Base-by-base conservation (phyloP, 768 basidiomycete species). In the Lentinula aciculospora region DNA sequence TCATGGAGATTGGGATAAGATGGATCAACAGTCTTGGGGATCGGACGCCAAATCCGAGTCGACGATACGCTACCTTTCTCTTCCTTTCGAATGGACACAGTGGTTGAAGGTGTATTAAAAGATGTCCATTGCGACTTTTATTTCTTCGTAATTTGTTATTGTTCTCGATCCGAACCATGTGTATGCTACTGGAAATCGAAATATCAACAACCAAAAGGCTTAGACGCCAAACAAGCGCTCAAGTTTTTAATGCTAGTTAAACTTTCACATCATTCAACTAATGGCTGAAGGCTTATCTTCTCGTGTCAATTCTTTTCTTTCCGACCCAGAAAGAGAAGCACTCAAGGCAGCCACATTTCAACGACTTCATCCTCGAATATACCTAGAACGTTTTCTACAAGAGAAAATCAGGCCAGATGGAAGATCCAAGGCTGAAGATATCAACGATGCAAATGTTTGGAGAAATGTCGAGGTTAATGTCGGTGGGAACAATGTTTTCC, bases 371-470 rank as follows among this genome's bases (percentile, higher is more conserved):
- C 96, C 97, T 1, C 81, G 82, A 31, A 81, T 84, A 4, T 98
- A 98, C 68, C 83, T 98, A 46, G 86, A 92, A 63, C 81, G 89
- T 6, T 98, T 97, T 65, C 72, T 98, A 17, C 75, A 80, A 1
- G 86, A 96, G 66, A 76, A 83, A 7, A 76, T 89, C 57, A 72
- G 97, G 55, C 92, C 94, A 0, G 94, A 98, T 68, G 93, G 93
- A 10, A 79, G 97, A 28, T 31, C 40, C 3, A 27, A 25, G 4
- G 53, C 32, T 56, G 40, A 29, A 23, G 15, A 45, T 15, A 10
- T 8, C 25, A 28, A 54, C 3, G 75, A 77, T n/a, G 69, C 83
- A 6, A 71, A 69, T 25, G 83, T 74, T 10, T 96, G 88, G 84
- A 76, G 96, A 58, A 84, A 88, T 51, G 79, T 92, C 23, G 84